Conservation (phyloP, 2,329 filamentous ascomycete genomes). For the Epichloe festucae region DNA sequence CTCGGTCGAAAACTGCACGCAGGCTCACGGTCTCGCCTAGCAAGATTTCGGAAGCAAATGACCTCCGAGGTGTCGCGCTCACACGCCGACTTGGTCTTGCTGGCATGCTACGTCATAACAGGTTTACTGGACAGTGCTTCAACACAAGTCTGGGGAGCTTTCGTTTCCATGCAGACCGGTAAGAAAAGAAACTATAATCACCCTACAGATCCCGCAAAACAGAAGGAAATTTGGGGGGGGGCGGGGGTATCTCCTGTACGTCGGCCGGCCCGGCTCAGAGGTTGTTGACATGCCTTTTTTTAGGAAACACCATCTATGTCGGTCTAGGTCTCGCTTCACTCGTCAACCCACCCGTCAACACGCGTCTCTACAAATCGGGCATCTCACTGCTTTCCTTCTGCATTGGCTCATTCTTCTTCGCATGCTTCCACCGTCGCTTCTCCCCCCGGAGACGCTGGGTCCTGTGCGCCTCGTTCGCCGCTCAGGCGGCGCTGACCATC, state of each 20-base stretch:
- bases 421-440: slow-evolving; percentile 50
- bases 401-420: slow-evolving; percentile 59
- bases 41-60: slow-evolving; percentile 22
- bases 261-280: too few relatives aligned
- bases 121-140: slow-evolving; percentile 66
- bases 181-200: slow-evolving; percentile 10
- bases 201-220: not conserved
- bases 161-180: slow-evolving; percentile 77
- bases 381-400: slow-evolving; percentile 59
- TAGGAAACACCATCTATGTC: slow-evolving; percentile 69
- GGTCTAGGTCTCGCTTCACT: slow-evolving; percentile 58
- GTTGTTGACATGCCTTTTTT: not conserved
- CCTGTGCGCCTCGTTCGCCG: slow-evolving; percentile 42
- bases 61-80: slow-evolving; percentile 40
- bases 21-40: slow-evolving; percentile 8
- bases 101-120: slow-evolving; percentile 64
- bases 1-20: slow-evolving; percentile 10
- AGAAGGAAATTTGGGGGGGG: too few relatives aligned
- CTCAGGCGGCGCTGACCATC: slow-evolving; percentile 37
- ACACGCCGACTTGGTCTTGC: slow-evolving; percentile 54
- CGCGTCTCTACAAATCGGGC: slow-evolving; percentile 43
- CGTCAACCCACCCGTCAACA: slow-evolving; percentile 14
- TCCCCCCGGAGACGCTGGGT: slow-evolving; percentile 53
- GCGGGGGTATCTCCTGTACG: too few relatives aligned
- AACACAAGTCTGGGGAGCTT: slow-evolving; percentile 65